Base-by-base conservation (phyloP, 73 alveolate genomes). In the Uronychia setigera region DNA sequence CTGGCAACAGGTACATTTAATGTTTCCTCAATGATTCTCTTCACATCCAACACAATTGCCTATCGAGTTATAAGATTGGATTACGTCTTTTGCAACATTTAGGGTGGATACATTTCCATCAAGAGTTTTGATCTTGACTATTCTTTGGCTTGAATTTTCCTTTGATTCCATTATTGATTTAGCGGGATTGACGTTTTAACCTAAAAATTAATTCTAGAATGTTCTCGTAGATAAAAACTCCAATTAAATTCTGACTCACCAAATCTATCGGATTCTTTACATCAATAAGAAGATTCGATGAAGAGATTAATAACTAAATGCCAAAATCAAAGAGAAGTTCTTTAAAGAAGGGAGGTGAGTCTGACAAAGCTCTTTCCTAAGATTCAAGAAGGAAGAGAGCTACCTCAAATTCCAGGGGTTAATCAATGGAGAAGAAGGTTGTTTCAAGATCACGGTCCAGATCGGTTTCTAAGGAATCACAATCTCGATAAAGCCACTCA, bases 111-210 rank as follows among this genome's bases (percentile, higher is more conserved):
- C 76, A 1, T 59, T 75, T 1, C 95, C 95, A 79, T 89, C 95
- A 88, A 89, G 79, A 0, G 90, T 83, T 76, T 85, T 89, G 34
- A 89, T 58, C 76, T 85, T 89, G 32, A 89, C 46, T 59, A 30
- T 57, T 27, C 86, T 86, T 31, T 80, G 67, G 19, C 67, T 11
- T 46, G 67, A 46, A 19, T 5, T 19, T 11, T 5, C n/a, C 67
- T 46, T 46, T 46, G 67, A 5, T 46, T 46, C 67, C 19, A 11
- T 46, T 11, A n/a, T n/a, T n/a, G n/a, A n/a, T n/a, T n/a, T n/a
- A n/a, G n/a, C n/a, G n/a, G n/a, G n/a, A n/a, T n/a, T n/a, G n/a
- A n/a, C n/a, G n/a, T 46, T 46, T 46, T 46, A 46, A 46, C n/a
- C 19, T 19, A 5, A 11, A 11, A 46, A 19, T 11, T 46, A 19